Conservation (phyloP, 108 stramenopile species). For the Ochromonas danica region DNA sequence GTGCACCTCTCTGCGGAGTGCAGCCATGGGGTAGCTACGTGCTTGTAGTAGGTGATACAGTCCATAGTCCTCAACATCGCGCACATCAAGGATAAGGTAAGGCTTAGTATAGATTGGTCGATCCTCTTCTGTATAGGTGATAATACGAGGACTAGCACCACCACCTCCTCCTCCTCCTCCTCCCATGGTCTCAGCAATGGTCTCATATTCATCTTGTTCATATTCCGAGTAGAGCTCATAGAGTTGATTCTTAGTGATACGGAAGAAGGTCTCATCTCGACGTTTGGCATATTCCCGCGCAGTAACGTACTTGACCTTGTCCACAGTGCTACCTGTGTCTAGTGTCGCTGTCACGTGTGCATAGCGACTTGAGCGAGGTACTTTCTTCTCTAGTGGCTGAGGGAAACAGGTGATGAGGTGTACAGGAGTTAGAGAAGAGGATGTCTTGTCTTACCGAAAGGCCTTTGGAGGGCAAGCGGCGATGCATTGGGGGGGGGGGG, state of each 20-base stretch:
- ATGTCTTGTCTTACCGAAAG: slow-evolving; percentile 9
- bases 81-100: slow-evolving; percentile 23
- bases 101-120: slow-evolving; percentile 22
- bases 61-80: neutral
- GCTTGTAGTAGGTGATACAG: slow-evolving; percentile 28
- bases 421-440: too few species aligned
- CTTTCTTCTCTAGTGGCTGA: slow-evolving; percentile 4
- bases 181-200: neutral
- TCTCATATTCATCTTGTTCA: slow-evolving; percentile 33
- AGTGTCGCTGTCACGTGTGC: neutral
- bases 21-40: neutral
- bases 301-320: slow-evolving; percentile 22
- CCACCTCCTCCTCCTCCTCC: neutral
- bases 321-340: slow-evolving; percentile 19
- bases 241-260: slow-evolving; percentile 13
- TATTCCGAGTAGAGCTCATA: slow-evolving; percentile 35
- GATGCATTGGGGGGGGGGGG: too few species aligned
- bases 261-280: slow-evolving; percentile 35
- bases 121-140: slow-evolving; percentile 23
- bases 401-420: too few species aligned
- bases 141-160: neutral
- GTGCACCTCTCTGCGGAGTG: neutral
- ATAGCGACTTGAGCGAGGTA: neutral
- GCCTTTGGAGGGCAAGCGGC: neutral
- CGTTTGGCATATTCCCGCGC: slow-evolving; percentile 22